Conservation (phyloP, 768 basidiomycete species). For the Boletus pseudopeckii region DNA sequence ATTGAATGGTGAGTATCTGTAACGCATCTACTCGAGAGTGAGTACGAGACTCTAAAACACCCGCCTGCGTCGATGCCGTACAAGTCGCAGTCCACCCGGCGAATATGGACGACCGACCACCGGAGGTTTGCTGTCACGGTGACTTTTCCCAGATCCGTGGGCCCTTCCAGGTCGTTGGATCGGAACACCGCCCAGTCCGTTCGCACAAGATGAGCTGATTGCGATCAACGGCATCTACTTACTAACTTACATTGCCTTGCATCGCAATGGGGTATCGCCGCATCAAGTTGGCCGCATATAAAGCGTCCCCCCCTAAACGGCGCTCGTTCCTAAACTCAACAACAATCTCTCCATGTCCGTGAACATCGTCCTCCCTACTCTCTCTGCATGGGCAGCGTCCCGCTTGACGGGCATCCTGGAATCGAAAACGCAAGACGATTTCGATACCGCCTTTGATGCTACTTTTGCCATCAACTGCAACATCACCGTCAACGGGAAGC, state of each 20-base stretch:
- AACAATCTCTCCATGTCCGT: conserved; percentile 18
- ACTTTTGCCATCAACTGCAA: conserved; percentile 37
- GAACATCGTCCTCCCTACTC: conserved; percentile 37
- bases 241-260: not conserved
- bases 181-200: not conserved
- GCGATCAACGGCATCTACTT: not conserved
- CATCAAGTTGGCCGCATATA: conserved; percentile 3
- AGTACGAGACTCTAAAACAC: not conserved
- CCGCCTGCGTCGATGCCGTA: not conserved
- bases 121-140: not conserved
- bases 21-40: not conserved
- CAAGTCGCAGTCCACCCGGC: not conserved
- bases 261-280: not conserved
- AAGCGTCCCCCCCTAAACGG: not conserved
- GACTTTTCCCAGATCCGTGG: not conserved
- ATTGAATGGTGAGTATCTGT: no score
- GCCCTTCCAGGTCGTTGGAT: no score
- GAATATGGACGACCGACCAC: not conserved
- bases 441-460: conserved; percentile 38
- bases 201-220: no score
- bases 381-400: conserved; percentile 41
- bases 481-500: conserved; percentile 41
- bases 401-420: conserved; percentile 37
- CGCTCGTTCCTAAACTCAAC: not conserved
- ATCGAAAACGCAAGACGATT: conserved; percentile 35